A percentile compares a stretch with the other conserved stretches of the same genome.
These are phyloP conservation scores for Sporothrix phasma DNA, from an alignment of 2,329 filamentous ascomycete genomes.

Conservation along the genomic window DNA sequence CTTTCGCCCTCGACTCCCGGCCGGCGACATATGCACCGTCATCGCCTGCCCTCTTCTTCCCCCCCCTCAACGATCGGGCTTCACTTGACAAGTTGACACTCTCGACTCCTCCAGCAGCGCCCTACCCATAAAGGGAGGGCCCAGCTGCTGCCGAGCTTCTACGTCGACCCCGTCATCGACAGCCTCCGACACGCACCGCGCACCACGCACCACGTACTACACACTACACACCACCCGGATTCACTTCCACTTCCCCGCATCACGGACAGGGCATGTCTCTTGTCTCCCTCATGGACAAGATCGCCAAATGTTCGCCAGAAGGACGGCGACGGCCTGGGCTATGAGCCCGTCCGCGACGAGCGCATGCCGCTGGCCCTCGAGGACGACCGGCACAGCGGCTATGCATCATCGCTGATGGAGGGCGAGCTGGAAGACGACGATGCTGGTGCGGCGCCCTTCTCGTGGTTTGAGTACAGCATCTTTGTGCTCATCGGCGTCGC, in stretches of 20 bases:
- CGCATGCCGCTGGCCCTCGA: constrained; percentile 23
- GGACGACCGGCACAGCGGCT: constrained; percentile 22
- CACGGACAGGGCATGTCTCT: background rate
- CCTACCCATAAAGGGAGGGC: constrained; percentile 7
- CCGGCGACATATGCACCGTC: background rate
- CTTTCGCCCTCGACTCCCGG: background rate
- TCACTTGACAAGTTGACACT: background rate
- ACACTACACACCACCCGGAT: background rate
- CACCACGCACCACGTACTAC: background rate
- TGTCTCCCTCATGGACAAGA: constrained; percentile 29
- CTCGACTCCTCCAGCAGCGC: background rate
- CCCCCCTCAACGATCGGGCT: background rate
- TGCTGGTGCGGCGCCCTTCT: constrained; percentile 48
- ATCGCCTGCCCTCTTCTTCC: background rate
- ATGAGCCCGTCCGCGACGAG: constrained; percentile 25
- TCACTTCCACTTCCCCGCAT: background rate
- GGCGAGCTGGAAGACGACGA: constrained; percentile 26
- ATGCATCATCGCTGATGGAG: constrained; percentile 21
- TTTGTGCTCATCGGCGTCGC: constrained; percentile 80
- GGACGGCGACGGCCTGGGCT: constrained; percentile 26
- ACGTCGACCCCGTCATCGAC: too few relatives aligned
- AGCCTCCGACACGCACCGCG: background rate
- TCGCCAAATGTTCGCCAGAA: constrained; percentile 29
- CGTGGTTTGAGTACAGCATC: constrained; percentile 75
- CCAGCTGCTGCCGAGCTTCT: background rate